Base-by-base conservation (phyloP, 2,329 filamentous ascomycete species). In the Colletotrichum musicola region DNA sequence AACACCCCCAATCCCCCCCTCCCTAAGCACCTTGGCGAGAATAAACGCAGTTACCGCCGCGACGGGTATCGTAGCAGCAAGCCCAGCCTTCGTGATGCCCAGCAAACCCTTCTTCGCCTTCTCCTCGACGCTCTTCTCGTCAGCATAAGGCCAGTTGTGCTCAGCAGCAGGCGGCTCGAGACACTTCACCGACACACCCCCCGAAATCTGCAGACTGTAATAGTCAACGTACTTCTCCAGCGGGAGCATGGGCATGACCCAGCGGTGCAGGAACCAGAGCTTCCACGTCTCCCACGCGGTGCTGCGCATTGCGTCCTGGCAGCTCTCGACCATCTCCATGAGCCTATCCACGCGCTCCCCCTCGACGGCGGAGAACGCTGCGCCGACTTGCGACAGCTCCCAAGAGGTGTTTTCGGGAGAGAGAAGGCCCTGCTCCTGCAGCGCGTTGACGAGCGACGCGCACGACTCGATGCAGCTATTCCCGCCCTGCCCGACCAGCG, bases 391-490 rank as follows among this genome's bases (percentile, higher is more conserved):
- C 12, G 55, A 6, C 49, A 56, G 6, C 5, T 30, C 9, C 65
- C 65, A 68, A 3, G 49, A 35, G 5, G 18, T 14, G 20, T n/a
- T 16, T n/a, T 38, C 6, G 14, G 50, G n/a, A 1, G 50, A 50
- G 13, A 62, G 1, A 10, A 65, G 62, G 2, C 12, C 20, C 12
- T 64, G 44, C 18, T 22, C 62, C 38, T 51, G 49, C 13, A 76
- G 63, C 3, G 71, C 72, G 40, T 76, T 76, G 18, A 76, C 22
- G 9, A 77, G 71, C 38, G 73, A 72, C 4, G 72, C 73, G 14
- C 66, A 71, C 2, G 75, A 72, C 54, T 77, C 76, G 22, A 77
- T 73, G 22, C 75, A 75, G 6, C 72, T 74, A 50, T 77, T 77
- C 20, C 67, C 76, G 4, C 76, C 76, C 53, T 75, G 74, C 7